phyloP scores from a whole-genome alignment of 306 rosid genomes.

The Trichosanthes cucumerina region DNA sequence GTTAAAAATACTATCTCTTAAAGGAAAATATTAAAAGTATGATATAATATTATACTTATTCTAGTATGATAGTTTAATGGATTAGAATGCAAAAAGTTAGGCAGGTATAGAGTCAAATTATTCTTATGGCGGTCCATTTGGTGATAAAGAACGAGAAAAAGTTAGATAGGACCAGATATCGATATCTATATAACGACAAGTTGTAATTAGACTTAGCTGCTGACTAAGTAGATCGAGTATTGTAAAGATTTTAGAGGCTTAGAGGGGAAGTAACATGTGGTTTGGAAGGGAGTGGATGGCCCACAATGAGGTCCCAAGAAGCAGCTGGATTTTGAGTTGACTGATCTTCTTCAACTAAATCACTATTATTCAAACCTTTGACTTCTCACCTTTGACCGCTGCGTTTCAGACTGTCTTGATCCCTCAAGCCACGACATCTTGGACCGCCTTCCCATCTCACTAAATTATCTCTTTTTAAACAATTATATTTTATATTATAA shows the following conservation, averaged over 20 bases:
- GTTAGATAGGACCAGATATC: too few relatives aligned
- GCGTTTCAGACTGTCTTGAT: not conserved
- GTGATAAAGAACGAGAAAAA: too few relatives aligned
- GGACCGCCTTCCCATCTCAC: not conserved
- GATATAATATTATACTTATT: too few relatives aligned
- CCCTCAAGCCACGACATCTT: not conserved
- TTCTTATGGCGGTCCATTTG: too few relatives aligned
- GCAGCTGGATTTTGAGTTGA: not conserved
- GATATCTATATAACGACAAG: too few relatives aligned
- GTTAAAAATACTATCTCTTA: too few relatives aligned
- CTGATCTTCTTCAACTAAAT: not conserved
- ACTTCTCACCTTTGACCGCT: not conserved
- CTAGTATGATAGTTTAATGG: too few relatives aligned
- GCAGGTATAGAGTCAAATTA: too few relatives aligned
- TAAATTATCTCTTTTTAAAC: not conserved
- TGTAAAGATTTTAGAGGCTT: not conserved
- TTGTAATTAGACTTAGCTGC: not conserved
- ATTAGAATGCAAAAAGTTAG: too few relatives aligned
- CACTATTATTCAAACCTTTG: not conserved
- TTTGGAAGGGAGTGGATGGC: not conserved
- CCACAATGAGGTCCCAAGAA: not conserved
- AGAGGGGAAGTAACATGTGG: not conserved
- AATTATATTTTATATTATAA: not conserved
- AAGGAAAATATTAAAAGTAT: too few relatives aligned
- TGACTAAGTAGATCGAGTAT: not conserved